A percentile compares a stretch with the other conserved stretches of the same genome.
Evolutionary conservation across 345 rosid species (phyloP).

Genomic region (Eucalyptus fibrosa): DNA sequence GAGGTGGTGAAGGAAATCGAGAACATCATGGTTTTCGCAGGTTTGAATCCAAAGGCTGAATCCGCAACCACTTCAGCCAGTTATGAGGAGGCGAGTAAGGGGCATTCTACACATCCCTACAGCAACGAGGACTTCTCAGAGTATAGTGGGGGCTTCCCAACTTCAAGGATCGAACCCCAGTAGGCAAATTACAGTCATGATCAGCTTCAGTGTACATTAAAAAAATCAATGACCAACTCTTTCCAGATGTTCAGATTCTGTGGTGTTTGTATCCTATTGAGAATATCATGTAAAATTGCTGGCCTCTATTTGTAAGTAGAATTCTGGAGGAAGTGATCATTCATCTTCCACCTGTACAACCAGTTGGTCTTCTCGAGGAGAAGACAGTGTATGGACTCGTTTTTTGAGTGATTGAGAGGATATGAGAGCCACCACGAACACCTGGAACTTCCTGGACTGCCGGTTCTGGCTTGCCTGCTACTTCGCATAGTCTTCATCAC

Average conservation of each 20-base stretch:
- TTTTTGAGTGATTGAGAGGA: background rate
- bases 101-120: slow-evolving; percentile 23
- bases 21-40: slow-evolving; percentile 44
- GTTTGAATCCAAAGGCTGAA: slow-evolving; percentile 45
- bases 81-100: slow-evolving; percentile 21
- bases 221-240: background rate
- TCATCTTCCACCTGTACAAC: background rate
- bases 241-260: background rate
- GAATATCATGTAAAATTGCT: background rate
- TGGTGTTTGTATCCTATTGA: background rate
- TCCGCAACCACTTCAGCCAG: slow-evolving; percentile 41
- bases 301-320: background rate
- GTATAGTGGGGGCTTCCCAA: slow-evolving; percentile 28
- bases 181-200: background rate
- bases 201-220: background rate
- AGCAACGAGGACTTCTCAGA: slow-evolving; percentile 12
- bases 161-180: slow-evolving; percentile 30
- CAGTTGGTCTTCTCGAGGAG: background rate
- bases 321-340: background rate
- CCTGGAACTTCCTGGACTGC: background rate
- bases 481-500: background rate
- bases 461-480: background rate
- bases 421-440: background rate
- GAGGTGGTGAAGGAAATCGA: slow-evolving; percentile 74
- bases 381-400: background rate